A percentile compares a stretch with the other conserved stretches of the same genome.
These are phyloP conservation scores for Cutaneotrichosporon mucoides DNA, from an alignment of 1,284 basidiomycete species.

Conservation along the genomic window DNA sequence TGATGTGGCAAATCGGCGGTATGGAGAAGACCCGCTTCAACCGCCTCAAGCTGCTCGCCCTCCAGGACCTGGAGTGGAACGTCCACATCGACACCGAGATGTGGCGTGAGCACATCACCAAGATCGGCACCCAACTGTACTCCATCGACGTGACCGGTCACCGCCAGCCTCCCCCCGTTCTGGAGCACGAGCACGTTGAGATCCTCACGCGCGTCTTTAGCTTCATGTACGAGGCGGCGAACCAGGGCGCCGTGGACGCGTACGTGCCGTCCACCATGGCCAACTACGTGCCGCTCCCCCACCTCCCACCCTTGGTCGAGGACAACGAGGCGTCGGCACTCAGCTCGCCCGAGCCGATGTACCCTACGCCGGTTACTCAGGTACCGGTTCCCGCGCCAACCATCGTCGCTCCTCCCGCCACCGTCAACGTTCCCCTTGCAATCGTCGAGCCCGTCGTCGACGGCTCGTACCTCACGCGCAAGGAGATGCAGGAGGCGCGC, in stretches of 20 bases:
- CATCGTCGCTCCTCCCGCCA: too few relatives aligned
- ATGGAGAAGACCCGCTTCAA: conserved; percentile 1
- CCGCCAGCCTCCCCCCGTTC: not conserved
- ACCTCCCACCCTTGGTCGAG: not conserved
- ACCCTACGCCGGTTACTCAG: too few relatives aligned
- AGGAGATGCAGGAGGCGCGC: not conserved
- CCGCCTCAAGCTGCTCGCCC: not conserved
- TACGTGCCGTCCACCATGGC: not conserved
- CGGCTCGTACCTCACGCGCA: not conserved
- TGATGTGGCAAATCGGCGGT: conserved; percentile 1
- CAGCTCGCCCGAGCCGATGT: too few relatives aligned
- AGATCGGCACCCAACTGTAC: not conserved
- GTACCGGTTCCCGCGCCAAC: too few relatives aligned
- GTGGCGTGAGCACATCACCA: not conserved
- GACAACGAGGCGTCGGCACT: too few relatives aligned
- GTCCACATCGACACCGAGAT: not conserved
- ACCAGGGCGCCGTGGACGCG: too few relatives aligned
- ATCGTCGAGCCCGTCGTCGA: not conserved
- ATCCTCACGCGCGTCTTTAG: not conserved
- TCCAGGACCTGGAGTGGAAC: conserved; percentile 2
- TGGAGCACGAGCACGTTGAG: not conserved
- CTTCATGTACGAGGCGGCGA: not conserved
- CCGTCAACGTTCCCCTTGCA: not conserved
- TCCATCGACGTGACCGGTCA: not conserved
- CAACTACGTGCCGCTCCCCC: not conserved